Evolutionary conservation across 2,329 filamentous ascomycete genomes (phyloP).

Genomic region (Microsporum canis): DNA sequence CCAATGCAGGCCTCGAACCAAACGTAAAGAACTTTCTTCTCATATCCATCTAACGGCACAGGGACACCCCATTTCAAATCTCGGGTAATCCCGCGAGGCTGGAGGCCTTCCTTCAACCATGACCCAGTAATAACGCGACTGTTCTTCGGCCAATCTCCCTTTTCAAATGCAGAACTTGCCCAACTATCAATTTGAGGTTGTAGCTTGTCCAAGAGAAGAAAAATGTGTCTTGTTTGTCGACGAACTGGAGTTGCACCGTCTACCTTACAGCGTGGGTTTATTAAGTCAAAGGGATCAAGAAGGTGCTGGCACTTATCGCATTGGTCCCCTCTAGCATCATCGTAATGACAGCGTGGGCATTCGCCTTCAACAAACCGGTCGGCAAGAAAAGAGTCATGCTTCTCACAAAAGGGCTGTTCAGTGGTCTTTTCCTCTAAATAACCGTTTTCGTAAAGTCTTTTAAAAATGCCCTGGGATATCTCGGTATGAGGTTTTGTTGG

Average conservation of each 20-base stretch:
- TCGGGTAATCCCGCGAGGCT: conserved; percentile 68
- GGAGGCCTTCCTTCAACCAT: conserved; percentile 57
- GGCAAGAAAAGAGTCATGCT: conserved; percentile 45
- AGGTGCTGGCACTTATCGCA: conserved; percentile 64
- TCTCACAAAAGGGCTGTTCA: conserved; percentile 79
- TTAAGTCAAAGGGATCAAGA: conserved; percentile 60
- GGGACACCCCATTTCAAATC: conserved; percentile 72
- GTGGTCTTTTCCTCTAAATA: conserved; percentile 79
- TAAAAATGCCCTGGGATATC: conserved; percentile 87
- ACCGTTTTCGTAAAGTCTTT: conserved; percentile 74
- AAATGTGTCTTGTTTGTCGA: conserved; percentile 79
- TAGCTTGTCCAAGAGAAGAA: conserved; percentile 73
- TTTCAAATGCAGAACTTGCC: conserved; percentile 60
- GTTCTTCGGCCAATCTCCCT: conserved; percentile 46
- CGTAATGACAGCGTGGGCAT: conserved; percentile 44
- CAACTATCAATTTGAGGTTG: conserved; percentile 67
- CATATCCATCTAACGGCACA: conserved; percentile 44
- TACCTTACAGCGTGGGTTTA: conserved; percentile 83
- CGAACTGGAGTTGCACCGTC: conserved; percentile 71
- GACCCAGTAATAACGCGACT: conserved; percentile 36
- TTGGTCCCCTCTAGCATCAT: conserved; percentile 61
- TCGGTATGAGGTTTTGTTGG: conserved; percentile 80
- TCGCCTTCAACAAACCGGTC: conserved; percentile 40
- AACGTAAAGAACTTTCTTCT: conserved; percentile 69
- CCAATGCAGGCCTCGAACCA: conserved; percentile 78